Evolutionary conservation across 495 filamentous ascomycete genomes (phyloP).

Genomic region (Aspergillus heteromorphus): DNA sequence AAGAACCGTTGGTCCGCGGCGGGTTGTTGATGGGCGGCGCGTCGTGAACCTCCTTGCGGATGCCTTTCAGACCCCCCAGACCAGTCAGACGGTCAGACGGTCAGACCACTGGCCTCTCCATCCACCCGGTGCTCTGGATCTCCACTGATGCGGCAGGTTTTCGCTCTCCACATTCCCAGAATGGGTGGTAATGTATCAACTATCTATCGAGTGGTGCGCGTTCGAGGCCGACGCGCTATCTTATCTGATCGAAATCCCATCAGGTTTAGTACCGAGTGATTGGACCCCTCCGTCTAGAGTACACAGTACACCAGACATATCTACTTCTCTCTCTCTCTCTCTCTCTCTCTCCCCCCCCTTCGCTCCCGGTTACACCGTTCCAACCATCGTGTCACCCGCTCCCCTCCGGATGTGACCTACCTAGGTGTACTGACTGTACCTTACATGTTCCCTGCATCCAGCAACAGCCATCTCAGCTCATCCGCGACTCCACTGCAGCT

Average conservation of each 20-base stretch:
- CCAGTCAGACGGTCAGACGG: too few species aligned
- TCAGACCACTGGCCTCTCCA: slow-evolving; percentile 9
- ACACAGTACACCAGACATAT: too few species aligned
- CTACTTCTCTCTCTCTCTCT: too few species aligned
- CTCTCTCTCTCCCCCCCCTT: too few species aligned
- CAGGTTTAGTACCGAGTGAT: too few species aligned
- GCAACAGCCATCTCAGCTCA: not conserved
- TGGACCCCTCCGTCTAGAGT: not conserved
- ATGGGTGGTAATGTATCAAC: not conserved
- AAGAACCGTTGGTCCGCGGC: slow-evolving; percentile 1
- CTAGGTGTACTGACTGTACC: not conserved
- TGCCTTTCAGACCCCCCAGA: not conserved
- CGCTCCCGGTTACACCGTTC: not conserved
- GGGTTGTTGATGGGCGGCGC: slow-evolving; percentile 2
- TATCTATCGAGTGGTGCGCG: not conserved
- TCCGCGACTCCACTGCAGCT: not conserved
- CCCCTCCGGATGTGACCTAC: too few species aligned
- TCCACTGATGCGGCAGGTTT: slow-evolving; percentile 1
- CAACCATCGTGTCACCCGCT: not conserved
- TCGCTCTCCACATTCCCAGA: slow-evolving; percentile 10
- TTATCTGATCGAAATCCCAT: not conserved
- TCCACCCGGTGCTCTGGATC: slow-evolving; percentile 7
- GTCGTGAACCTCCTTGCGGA: not conserved
- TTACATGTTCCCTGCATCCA: slow-evolving; percentile 1
- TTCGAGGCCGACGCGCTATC: not conserved